Evolutionary conservation across 75 land plant species (phyloP).

Genomic region (Adiantum capillusveneris): DNA sequence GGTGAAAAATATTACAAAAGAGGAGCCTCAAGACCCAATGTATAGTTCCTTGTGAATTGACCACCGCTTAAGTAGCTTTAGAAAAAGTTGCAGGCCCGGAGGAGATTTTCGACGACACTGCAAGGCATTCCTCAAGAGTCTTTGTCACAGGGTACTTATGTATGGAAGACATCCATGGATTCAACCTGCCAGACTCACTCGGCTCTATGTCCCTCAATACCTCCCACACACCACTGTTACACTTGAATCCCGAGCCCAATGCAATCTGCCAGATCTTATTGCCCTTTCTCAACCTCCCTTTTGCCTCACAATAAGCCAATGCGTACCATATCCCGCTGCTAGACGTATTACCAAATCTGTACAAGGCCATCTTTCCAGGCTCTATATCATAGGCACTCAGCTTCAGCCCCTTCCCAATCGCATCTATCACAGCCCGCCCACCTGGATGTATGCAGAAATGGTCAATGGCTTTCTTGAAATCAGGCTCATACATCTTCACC

Average conservation of each 20-base stretch:
- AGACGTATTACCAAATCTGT: slow-evolving; percentile 52
- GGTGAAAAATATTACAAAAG: too few relatives aligned
- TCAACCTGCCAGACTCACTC: too few relatives aligned
- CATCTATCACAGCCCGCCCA: slow-evolving; percentile 34
- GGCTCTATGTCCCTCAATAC: slow-evolving; percentile 31
- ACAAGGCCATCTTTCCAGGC: slow-evolving; percentile 44
- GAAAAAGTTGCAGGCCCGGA: too few relatives aligned
- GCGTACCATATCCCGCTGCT: slow-evolving; percentile 55
- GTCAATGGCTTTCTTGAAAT: slow-evolving; percentile 26
- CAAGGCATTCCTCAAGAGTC: too few relatives aligned
- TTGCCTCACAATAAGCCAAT: slow-evolving; percentile 44
- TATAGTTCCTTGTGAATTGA: too few relatives aligned
- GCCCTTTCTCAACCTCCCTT: slow-evolving; percentile 38
- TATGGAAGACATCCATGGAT: slow-evolving; percentile 38
- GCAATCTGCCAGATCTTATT: slow-evolving; percentile 39
- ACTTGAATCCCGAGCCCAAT: slow-evolving; percentile 54
- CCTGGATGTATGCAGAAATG: slow-evolving; percentile 55
- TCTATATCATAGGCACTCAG: slow-evolving; percentile 29
- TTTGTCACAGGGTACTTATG: slow-evolving; percentile 30
- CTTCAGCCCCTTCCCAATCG: slow-evolving; percentile 23
- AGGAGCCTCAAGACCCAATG: too few relatives aligned
- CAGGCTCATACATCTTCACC: slow-evolving; percentile 5
- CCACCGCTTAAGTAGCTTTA: too few relatives aligned
- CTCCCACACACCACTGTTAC: slow-evolving; percentile 42
- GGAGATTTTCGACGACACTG: too few relatives aligned